Evolutionary conservation across 495 filamentous ascomycete species (phyloP).

Genomic region (Xanthoparmelia taractica): DNA sequence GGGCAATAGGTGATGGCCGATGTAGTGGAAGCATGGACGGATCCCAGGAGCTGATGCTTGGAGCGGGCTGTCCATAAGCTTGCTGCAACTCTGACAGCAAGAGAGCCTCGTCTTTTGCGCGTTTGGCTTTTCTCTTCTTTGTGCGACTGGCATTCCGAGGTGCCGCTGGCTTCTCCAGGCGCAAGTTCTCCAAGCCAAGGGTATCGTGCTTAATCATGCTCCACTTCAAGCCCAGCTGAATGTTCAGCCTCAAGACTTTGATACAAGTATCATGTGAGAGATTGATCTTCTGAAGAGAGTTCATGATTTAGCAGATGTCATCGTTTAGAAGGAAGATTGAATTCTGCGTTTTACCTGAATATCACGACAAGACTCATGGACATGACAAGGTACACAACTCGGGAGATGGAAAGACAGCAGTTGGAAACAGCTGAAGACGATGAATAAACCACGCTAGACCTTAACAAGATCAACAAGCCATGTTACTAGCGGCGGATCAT

Average conservation of each 20-base stretch:
- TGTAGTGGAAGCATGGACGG: not conserved
- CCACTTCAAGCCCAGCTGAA: not conserved
- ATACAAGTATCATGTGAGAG: not conserved
- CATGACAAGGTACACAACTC: not conserved
- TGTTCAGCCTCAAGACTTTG: not conserved
- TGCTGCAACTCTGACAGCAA: not conserved
- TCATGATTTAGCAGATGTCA: conserved; percentile 2
- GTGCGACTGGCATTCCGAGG: conserved; percentile 2
- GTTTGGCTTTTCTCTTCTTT: not conserved
- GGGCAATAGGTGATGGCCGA: not conserved
- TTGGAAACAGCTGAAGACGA: too few species aligned
- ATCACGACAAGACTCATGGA: not conserved
- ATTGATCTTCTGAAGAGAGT: not conserved
- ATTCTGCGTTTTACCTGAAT: conserved; percentile 3
- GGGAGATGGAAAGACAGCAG: not conserved
- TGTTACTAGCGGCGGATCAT: too few species aligned
- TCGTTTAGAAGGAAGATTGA: not conserved
- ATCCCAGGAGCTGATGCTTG: not conserved
- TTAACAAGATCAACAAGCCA: not conserved
- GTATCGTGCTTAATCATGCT: conserved; percentile 17
- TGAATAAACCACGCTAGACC: too few species aligned
- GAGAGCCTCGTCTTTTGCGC: not conserved
- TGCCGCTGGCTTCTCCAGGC: conserved; percentile 5
- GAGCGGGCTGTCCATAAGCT: not conserved
- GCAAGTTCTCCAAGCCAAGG: conserved; percentile 13